Evolutionary conservation across 495 filamentous ascomycete genomes (phyloP).

Genomic region (Aspergillus campestris): DNA sequence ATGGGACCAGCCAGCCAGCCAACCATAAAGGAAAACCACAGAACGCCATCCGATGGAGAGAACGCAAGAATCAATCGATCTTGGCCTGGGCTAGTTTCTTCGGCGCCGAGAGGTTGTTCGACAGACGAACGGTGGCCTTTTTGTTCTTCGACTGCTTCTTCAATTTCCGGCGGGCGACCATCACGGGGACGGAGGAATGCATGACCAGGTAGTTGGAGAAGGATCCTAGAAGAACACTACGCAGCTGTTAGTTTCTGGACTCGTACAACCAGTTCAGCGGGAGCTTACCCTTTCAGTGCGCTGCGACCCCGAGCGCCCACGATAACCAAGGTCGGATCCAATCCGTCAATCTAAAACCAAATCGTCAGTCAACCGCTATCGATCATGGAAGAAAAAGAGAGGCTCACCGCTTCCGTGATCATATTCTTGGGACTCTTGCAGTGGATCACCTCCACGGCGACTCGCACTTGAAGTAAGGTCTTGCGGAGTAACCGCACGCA

Average conservation of each 20-base stretch:
- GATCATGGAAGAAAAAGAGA: not conserved
- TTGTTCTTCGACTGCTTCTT: slow-evolving; percentile 66
- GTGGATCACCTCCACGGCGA: slow-evolving; percentile 92
- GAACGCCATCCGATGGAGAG: slow-evolving; percentile 3
- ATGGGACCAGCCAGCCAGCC: not conserved
- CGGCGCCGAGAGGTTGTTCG: slow-evolving; percentile 63
- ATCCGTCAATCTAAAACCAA: slow-evolving; percentile 63
- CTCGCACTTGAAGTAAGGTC: slow-evolving; percentile 81
- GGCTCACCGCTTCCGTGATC: slow-evolving; percentile 65
- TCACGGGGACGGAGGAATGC: slow-evolving; percentile 91
- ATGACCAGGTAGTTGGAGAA: slow-evolving; percentile 96
- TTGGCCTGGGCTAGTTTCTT: slow-evolving; percentile 57
- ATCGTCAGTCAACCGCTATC: slow-evolving; percentile 8
- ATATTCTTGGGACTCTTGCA: slow-evolving; percentile 91
- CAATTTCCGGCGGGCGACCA: slow-evolving; percentile 79
- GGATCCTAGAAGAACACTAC: slow-evolving; percentile 80
- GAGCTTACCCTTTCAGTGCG: slow-evolving; percentile 79
- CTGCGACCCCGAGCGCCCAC: slow-evolving; percentile 83
- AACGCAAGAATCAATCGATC: slow-evolving; percentile 44
- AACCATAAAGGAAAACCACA: not conserved
- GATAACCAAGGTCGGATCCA: slow-evolving; percentile 88
- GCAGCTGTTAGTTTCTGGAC: not conserved
- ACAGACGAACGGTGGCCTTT: slow-evolving; percentile 49
- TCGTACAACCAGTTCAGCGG: not conserved
- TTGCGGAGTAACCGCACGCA: slow-evolving; percentile 79